Base-by-base conservation (phyloP, 2,329 filamentous ascomycete genomes). In the Ilyonectria mors-panacis region DNA sequence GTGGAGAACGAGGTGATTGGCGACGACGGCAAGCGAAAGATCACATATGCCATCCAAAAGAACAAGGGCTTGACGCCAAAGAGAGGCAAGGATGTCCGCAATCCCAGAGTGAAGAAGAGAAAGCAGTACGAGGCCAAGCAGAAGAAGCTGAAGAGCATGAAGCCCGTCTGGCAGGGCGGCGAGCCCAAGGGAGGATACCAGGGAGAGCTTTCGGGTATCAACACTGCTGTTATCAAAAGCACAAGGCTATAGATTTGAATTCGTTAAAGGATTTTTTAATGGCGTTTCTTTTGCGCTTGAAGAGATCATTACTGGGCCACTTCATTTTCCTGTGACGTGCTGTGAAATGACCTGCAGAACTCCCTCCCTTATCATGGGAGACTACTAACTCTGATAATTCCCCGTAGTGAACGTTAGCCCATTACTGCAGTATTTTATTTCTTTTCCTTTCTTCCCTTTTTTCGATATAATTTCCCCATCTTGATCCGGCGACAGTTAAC, bases 61-160 rank as follows among this genome's bases (percentile, higher is more conserved):
- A 99, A 99, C 84, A 98, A 98, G 88, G 96, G 96, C 35, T 84
- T 99, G 70, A 91, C 94, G 66, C 94, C 95, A 53, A 92, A 93
- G 81, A 88, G 95, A 70, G 97, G 93, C 87, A 98, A 99, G 90
- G 95, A 97, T 75, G 92, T 94, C 65, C 87, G 95, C 70, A 99
- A 99, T 84, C 95, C 96, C 39, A 88, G 96, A 80, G 95, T 98
- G 72, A 99, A 98, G 92, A 98, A 98, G 92, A 91, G 94, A 82
- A 94, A 94, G 90, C 94, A 94, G 89, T 99, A 90, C 81, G 94
- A 97, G 79, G 92, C 94, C 81, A 98, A 97, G 88, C 93, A 95
- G 89, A 98, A 98, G 93, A 98, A 98, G 87, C 83, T 98, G 78
- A 90, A 89, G 76, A 95, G 92, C 78, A 93, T 95, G 85, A 94